Base-by-base conservation (phyloP, 768 basidiomycete species). In the Leccinum sublutescens region DNA sequence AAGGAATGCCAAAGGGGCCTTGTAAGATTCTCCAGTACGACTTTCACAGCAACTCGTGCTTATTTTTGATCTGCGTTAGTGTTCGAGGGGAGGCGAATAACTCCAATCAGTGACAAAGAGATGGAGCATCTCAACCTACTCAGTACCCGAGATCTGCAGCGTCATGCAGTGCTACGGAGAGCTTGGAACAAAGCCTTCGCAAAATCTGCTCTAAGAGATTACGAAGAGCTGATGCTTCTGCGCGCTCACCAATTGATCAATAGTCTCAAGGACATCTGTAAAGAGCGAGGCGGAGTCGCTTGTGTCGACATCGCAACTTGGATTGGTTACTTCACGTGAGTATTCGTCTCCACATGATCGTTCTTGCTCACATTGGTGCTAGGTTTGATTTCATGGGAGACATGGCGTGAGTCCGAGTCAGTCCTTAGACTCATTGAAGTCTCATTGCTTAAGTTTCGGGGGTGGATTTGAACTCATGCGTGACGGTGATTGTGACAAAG, bases 381-480 rank as follows among this genome's bases (percentile, higher is more conserved):
- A 68, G 67, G 45, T 64, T 70, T 25, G 67, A 68, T 62, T 70
- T 70, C 53, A 68, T 70, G 67, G 68, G 67, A 38, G 67, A 68
- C 29, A 70, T 70, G 68, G 67, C 65, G 67, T 68, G 14, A 70
- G 68, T 70, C 33, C 17, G 33, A 48, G 6, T 43, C 31, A n/a
- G 25, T 29, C 15, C 31, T 54, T 23, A 5, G 10, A 25, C 10
- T 17, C 4, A 40, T 51, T 21, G 15, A 25, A 19, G n/a, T 49
- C 51, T 60, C 51, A 12, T 17, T 2, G 21, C 29, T 38, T 15
- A 55, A 79, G 77, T 34, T 79, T 78, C 48, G 75, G 74, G 6
- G 74, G 75, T 7, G 72, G 73, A 8, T 77, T 75, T 34, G 75
- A 78, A 49, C 69, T 76, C 54, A 68, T 76, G 69, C 71, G 70